phyloP scores from a whole-genome alignment of 2,329 filamentous ascomycete genomes.

The Aaosphaeria arxii region DNA sequence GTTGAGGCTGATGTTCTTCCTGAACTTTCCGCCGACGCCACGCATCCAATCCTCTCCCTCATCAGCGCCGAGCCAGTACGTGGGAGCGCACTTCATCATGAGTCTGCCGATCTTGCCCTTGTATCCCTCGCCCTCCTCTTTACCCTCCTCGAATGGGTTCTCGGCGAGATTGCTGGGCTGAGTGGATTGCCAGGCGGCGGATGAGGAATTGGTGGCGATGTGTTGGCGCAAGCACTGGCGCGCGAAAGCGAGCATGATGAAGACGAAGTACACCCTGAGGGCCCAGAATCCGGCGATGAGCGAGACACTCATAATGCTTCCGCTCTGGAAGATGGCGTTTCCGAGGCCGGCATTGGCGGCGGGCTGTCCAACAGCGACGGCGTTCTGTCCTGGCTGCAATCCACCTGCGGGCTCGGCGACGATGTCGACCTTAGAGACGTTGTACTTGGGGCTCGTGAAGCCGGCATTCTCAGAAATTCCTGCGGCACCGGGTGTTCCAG shows the following conservation, averaged over 20 bases:
- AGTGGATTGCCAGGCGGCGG: conserved; percentile 42
- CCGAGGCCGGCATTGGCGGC: conserved; percentile 49
- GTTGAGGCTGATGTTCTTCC: conserved; percentile 38
- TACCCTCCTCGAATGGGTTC: conserved; percentile 67
- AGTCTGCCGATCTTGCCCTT: conserved; percentile 72
- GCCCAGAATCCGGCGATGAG: conserved; percentile 72
- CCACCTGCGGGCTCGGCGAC: conserved; percentile 48
- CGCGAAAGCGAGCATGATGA: conserved; percentile 81
- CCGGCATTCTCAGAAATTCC: conserved; percentile 63
- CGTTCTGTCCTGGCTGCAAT: conserved; percentile 50
- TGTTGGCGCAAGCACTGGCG: conserved; percentile 72
- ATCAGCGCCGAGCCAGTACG: conserved; percentile 77
- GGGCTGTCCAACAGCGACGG: conserved; percentile 46
- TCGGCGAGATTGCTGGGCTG: conserved; percentile 51
- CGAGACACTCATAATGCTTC: conserved; percentile 72
- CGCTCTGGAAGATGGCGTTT: conserved; percentile 63
- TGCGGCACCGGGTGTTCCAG: conserved; percentile 39
- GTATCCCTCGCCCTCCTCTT: conserved; percentile 76
- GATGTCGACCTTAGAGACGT: conserved; percentile 57
- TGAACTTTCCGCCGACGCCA: conserved; percentile 60
- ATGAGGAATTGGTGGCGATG: conserved; percentile 48
- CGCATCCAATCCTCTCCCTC: conserved; percentile 67
- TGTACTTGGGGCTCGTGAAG: conserved; percentile 62
- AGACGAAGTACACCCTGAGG: conserved; percentile 76
- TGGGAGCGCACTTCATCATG: conserved; percentile 70